A percentile compares a stretch with the other conserved stretches of the same genome.
Evolutionary conservation across 2,329 filamentous ascomycete genomes (phyloP).

Genomic region (Fonsecaea nubica): DNA sequence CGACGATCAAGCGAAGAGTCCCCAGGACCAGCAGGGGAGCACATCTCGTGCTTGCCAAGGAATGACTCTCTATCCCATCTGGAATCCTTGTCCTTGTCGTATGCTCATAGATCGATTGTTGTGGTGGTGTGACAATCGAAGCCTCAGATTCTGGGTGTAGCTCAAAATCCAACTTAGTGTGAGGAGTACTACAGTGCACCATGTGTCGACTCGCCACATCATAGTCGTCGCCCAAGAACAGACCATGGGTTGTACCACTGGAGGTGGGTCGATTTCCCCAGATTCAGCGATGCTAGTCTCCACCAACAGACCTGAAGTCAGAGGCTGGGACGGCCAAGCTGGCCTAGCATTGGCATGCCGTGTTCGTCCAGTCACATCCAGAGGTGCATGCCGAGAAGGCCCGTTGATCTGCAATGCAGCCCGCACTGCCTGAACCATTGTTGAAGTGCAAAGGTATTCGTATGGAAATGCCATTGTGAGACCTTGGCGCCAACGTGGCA

Average conservation of each 20-base stretch:
- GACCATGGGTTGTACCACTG: background rate
- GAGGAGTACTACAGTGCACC: background rate
- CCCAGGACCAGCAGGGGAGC: background rate
- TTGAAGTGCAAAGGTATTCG: background rate
- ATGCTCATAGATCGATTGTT: background rate
- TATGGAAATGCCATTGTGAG: background rate
- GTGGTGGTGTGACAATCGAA: background rate
- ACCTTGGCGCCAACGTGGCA: conserved; percentile 13
- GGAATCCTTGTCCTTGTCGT: background rate
- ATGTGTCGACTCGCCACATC: background rate
- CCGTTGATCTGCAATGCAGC: background rate
- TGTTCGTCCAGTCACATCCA: background rate
- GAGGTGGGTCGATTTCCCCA: background rate
- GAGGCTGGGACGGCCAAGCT: no score
- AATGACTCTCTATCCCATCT: background rate
- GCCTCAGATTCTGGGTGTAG: background rate
- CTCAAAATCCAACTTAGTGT: background rate
- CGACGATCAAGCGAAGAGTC: background rate
- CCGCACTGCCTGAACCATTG: background rate
- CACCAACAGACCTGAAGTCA: no score
- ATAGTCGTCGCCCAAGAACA: background rate
- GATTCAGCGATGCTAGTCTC: background rate
- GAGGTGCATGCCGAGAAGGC: background rate
- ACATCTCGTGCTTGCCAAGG: background rate
- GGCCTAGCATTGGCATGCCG: no score